Evolutionary conservation across 2,329 filamentous ascomycete species (phyloP).

Genomic region (Aspergillus felis): DNA sequence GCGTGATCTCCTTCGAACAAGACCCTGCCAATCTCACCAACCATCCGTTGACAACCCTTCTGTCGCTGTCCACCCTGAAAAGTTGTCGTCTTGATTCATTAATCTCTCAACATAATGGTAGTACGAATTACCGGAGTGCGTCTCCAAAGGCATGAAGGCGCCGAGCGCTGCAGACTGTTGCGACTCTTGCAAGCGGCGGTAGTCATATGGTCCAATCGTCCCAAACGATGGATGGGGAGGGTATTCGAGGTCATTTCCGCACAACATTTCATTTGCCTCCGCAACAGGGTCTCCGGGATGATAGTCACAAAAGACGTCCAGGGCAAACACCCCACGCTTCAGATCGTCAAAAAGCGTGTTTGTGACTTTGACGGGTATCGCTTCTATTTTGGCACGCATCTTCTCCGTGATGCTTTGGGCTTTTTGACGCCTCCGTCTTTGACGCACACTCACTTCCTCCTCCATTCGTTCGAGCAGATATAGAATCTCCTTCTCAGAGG

Average conservation of each 20-base stretch:
- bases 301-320: slow-evolving; percentile 28
- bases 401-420: slow-evolving; percentile 19
- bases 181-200: slow-evolving; percentile 12
- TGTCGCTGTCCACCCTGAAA: neutral
- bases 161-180: slow-evolving; percentile 8
- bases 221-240: neutral
- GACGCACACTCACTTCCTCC: slow-evolving; percentile 16
- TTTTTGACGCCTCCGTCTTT: slow-evolving; percentile 19
- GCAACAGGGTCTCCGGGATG: slow-evolving; percentile 26
- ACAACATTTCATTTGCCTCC: slow-evolving; percentile 20
- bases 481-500: slow-evolving; percentile 19
- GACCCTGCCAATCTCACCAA: neutral
- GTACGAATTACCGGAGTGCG: slow-evolving; percentile 10
- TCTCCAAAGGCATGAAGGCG: slow-evolving; percentile 7
- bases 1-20: neutral
- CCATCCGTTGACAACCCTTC: neutral
- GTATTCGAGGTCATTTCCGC: neutral
- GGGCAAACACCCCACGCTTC: slow-evolving; percentile 29
- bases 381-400: slow-evolving; percentile 22
- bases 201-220: slow-evolving; percentile 15
- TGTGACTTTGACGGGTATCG: slow-evolving; percentile 25
- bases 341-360: slow-evolving; percentile 27
- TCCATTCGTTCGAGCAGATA: slow-evolving; percentile 24
- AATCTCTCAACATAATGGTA: slow-evolving; percentile 5
- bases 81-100: neutral